These are phyloP conservation scores for Cystofilobasidium ferigula DNA, from an alignment of 768 basidiomycete genomes.

Conservation along the genomic window DNA sequence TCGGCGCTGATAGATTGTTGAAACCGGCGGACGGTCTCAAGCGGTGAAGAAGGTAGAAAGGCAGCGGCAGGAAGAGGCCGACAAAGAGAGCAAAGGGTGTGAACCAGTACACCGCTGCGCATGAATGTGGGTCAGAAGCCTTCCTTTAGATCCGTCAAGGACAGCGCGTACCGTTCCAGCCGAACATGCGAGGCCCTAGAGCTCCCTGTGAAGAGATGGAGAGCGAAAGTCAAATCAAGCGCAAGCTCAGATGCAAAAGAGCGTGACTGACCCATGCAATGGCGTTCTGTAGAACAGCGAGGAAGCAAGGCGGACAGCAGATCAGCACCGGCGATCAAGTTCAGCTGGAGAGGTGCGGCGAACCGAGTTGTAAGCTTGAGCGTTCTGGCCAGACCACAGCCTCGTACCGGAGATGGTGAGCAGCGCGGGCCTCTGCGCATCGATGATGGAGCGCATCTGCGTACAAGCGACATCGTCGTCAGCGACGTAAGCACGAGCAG, in stretches of 20 bases:
- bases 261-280: no score
- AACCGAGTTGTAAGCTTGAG: slow-evolving; percentile 31
- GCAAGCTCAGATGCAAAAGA: no score
- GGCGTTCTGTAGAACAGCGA: slow-evolving; percentile 32
- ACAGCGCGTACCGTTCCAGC: no score
- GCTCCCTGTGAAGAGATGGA: no score
- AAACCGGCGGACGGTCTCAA: slow-evolving; percentile 24
- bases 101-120: no score
- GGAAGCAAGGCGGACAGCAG: no score
- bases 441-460: slow-evolving; percentile 5
- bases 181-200: slow-evolving; percentile 39
- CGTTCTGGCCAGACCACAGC: slow-evolving; percentile 34
- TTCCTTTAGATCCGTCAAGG: no score
- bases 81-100: slow-evolving; percentile 28
- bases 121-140: no score
- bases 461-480: neutral
- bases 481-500: neutral
- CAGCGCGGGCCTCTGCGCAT: slow-evolving; percentile 7
- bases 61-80: slow-evolving; percentile 30
- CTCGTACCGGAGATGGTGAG: slow-evolving; percentile 26
- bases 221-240: no score
- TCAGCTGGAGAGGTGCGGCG: no score
- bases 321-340: no score
- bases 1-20: slow-evolving; percentile 27
- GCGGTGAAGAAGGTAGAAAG: slow-evolving; percentile 29